Conservation (phyloP, 331 rosid genomes). For the Rosa hybrid region DNA sequence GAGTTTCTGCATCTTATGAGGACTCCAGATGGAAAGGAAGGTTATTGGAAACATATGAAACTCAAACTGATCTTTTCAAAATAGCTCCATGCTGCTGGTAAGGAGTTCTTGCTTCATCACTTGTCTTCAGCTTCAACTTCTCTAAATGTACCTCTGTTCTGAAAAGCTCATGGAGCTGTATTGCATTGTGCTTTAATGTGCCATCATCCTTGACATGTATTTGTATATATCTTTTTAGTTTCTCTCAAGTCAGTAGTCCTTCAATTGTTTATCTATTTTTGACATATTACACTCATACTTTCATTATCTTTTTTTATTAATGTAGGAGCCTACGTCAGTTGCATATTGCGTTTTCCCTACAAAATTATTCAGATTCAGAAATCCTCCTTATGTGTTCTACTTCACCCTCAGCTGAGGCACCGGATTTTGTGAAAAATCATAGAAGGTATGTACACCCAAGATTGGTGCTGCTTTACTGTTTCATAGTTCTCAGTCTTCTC, state of each 20-base stretch:
- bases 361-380: slow-evolving; percentile 55
- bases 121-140: slow-evolving; percentile 29
- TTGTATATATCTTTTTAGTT: too few species aligned
- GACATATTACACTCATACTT: slow-evolving; percentile 23
- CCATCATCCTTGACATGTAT: background rate
- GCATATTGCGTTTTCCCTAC: slow-evolving; percentile 37
- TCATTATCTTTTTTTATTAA: background rate
- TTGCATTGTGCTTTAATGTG: background rate
- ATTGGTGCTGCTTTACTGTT: background rate
- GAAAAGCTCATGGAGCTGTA: background rate
- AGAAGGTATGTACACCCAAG: slow-evolving; percentile 51
- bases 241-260: background rate
- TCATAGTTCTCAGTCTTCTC: background rate
- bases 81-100: slow-evolving; percentile 87
- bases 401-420: slow-evolving; percentile 81
- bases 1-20: slow-evolving; percentile 60
- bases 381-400: slow-evolving; percentile 75
- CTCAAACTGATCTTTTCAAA: slow-evolving; percentile 59
- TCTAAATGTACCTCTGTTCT: background rate
- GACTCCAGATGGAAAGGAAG: slow-evolving; percentile 61
- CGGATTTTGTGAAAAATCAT: slow-evolving; percentile 64
- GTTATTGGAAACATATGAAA: slow-evolving; percentile 79
- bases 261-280: too few species aligned
- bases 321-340: slow-evolving; percentile 52
- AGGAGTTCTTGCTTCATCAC: slow-evolving; percentile 9